phyloP scores from a whole-genome alignment of 495 filamentous ascomycete genomes.

The Aspergillus kassunensis region DNA sequence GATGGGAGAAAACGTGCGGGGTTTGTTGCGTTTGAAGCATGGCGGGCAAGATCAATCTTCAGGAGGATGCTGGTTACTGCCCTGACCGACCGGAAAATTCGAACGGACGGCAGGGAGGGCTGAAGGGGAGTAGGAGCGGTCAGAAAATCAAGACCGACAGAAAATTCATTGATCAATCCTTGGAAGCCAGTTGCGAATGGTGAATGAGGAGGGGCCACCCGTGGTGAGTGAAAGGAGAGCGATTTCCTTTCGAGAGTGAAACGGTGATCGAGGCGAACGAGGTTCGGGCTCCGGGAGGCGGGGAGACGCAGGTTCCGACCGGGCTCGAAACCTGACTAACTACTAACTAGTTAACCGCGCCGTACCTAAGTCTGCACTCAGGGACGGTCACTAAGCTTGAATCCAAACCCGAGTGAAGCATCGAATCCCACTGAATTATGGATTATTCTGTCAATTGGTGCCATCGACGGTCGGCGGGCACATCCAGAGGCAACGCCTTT shows the following conservation, averaged over 20 bases:
- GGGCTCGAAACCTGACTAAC: background rate
- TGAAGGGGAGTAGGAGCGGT: constrained; percentile 15
- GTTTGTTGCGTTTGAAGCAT: constrained; percentile 51
- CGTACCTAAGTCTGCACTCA: background rate
- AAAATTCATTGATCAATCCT: constrained; percentile 18
- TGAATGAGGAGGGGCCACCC: background rate
- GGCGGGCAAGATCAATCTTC: constrained; percentile 38
- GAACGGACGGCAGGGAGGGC: constrained; percentile 10
- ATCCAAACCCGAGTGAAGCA: no score
- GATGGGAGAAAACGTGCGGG: constrained; percentile 67
- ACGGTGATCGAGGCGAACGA: constrained; percentile 15
- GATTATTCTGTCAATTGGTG: no score
- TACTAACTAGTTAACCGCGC: background rate
- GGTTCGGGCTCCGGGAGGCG: constrained; percentile 26
- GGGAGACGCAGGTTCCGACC: constrained; percentile 27
- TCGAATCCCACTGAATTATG: no score
- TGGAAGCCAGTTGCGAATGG: background rate
- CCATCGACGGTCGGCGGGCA: no score
- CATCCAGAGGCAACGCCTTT: background rate
- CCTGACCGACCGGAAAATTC: constrained; percentile 20
- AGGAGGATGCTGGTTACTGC: constrained; percentile 24
- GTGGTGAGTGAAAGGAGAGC: constrained; percentile 4
- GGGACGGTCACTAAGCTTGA: no score
- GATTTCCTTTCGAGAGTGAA: constrained; percentile 13
- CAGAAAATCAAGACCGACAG: constrained; percentile 23